Conservation (phyloP, 768 basidiomycete genomes). For the Pleurotus tuber-regium region DNA sequence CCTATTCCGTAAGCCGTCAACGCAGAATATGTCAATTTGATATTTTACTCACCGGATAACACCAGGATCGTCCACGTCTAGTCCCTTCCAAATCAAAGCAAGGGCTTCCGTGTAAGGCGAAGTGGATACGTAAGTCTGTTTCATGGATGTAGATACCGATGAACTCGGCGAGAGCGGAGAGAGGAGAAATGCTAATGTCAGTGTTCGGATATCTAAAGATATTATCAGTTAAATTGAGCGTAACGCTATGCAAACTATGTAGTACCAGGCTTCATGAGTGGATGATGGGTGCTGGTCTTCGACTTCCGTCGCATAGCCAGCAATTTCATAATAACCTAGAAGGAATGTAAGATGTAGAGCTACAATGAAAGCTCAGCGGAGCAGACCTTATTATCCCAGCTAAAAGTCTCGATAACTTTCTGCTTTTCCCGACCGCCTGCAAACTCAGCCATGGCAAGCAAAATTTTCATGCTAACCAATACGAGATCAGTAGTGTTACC, state of each 20-base stretch:
- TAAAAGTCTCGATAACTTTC: conserved; percentile 62
- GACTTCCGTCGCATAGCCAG: conserved; percentile 67
- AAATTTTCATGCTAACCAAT: conserved; percentile 63
- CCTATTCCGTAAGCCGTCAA: background rate
- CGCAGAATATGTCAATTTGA: background rate
- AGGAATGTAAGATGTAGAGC: conserved; percentile 8
- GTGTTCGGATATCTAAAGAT: conserved; percentile 70
- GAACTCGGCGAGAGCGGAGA: conserved; percentile 63
- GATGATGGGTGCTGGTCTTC: conserved; percentile 36
- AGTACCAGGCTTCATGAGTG: conserved; percentile 56
- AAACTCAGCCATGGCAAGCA: conserved; percentile 58
- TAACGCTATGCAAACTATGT: background rate
- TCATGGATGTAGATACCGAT: conserved; percentile 45
- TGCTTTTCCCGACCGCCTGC: conserved; percentile 66
- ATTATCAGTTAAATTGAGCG: background rate
- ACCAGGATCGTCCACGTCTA: conserved; percentile 31
- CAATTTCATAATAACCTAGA: conserved; percentile 63
- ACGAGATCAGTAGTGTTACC: conserved; percentile 65
- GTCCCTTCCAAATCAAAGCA: conserved; percentile 63
- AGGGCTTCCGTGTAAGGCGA: conserved; percentile 73
- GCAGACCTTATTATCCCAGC: conserved; percentile 75
- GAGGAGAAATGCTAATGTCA: conserved; percentile 65
- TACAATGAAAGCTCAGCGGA: background rate
- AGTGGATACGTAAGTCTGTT: conserved; percentile 58
- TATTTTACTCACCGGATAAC: background rate